These are phyloP conservation scores for Cenchrus purpureus DNA, from an alignment of 176 grass and related monocot species.

Conservation along the genomic window DNA sequence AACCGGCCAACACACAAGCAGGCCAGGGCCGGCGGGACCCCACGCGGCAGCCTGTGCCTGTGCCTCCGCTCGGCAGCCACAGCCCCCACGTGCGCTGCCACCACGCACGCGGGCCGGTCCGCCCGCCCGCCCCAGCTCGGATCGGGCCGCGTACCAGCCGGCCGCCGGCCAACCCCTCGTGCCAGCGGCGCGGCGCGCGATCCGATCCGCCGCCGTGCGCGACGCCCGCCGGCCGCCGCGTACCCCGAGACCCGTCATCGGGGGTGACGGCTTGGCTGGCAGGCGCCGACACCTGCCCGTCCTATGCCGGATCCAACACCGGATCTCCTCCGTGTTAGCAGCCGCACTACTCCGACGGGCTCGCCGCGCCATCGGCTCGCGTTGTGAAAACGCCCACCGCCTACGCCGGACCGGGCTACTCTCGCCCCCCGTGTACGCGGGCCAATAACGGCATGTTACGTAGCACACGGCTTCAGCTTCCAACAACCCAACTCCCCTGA, in stretches of 20 bases:
- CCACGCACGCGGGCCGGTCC: not conserved
- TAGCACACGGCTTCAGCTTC: not conserved
- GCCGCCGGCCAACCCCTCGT: not conserved
- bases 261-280: not conserved
- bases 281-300: not conserved
- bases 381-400: too few species aligned
- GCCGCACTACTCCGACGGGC: not conserved
- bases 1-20: not conserved
- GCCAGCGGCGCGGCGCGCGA: not conserved
- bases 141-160: not conserved
- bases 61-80: not conserved
- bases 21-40: not conserved
- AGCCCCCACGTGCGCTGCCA: conserved; percentile 32
- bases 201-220: not conserved
- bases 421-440: too few species aligned
- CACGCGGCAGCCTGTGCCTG: not conserved
- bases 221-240: not conserved
- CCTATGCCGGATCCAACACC: not conserved
- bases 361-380: too few species aligned
- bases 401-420: too few species aligned
- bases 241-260: not conserved
- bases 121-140: not conserved
- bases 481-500: not conserved
- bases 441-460: not conserved
- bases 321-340: not conserved